Evolutionary conservation across 805 yeast species (phyloP).

Genomic region (Hanseniaspora taiwanica): DNA sequence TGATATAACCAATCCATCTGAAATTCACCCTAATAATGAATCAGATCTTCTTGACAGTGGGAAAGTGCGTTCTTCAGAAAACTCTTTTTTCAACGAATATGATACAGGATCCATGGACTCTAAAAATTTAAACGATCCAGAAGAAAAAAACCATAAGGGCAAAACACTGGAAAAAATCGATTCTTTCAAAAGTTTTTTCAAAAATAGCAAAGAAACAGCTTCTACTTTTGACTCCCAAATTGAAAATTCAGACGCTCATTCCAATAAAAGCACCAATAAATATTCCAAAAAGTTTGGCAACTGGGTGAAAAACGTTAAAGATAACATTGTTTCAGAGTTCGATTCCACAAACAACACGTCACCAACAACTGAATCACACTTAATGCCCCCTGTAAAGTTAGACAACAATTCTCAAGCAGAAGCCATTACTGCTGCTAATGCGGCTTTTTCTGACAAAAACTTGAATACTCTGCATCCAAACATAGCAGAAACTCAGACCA

Average conservation of each 20-base stretch:
- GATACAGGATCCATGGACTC: not conserved
- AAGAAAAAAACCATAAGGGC: not conserved
- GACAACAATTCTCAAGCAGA: too few species aligned
- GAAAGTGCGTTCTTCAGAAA: too few species aligned
- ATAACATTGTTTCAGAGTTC: too few species aligned
- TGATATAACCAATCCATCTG: too few species aligned
- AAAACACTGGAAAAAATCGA: conserved; percentile 2
- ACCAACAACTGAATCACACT: too few species aligned
- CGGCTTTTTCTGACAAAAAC: not conserved
- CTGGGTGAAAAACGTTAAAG: conserved; percentile 49
- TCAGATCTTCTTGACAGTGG: too few species aligned
- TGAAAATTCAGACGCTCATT: too few species aligned
- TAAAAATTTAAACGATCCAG: not conserved
- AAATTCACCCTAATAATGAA: too few species aligned
- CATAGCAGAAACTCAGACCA: not conserved
- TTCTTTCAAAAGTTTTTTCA: conserved; percentile 1
- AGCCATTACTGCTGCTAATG: not conserved
- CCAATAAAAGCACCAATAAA: conserved; percentile 22
- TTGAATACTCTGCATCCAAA: not conserved
- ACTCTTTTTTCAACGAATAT: too few species aligned
- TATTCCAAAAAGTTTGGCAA: conserved; percentile 45
- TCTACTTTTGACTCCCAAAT: too few species aligned
- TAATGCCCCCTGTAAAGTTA: too few species aligned
- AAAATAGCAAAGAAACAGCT: conserved; percentile 1
- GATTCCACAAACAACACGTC: too few species aligned